Base-by-base conservation (phyloP, 1,284 basidiomycete genomes). In the Sporisorium exsertum region DNA sequence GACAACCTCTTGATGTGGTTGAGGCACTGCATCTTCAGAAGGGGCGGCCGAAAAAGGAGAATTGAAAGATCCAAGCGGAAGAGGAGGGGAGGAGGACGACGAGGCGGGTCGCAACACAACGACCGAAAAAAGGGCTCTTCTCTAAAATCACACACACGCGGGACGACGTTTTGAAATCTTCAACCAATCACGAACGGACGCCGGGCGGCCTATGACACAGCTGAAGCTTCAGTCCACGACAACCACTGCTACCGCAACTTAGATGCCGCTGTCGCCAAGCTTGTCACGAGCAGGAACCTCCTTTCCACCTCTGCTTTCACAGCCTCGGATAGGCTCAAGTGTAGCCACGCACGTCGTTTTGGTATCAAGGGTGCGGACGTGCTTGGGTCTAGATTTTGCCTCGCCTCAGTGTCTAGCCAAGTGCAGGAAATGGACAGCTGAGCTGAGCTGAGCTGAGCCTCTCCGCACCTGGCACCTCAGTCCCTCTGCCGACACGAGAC, bases 131-230 rank as follows among this genome's bases (percentile, higher is more conserved):
- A 27, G 15, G 24, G 24, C 26, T 27, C 42, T 35, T 58, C 32
- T 58, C 56, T 58, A 20, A 22, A 35, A 47, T 58, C 45, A 47
- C 56, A 58, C n/a, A 16, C 27, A 37, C 40, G 53, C 27, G 53
- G 29, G 53, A 55, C 53, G 53, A 55, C 27, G 42, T 5, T 9
- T 37, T 52, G 15, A 24, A 52, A 52, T 37, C 32, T 43, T 32
- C 5, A 20, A 15, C 12, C 26, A 55, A n/a, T 33, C n/a, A n/a
- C n/a, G n/a, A n/a, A n/a, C n/a, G 49, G 8, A n/a, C 16, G 29
- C 49, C 29, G 49, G 18, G 26, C 49, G n/a, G 27, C n/a, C 16
- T 9, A 2, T 33, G n/a, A 29, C 49, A 32, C 29, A 29, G 9
- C 16, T 27, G 24, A 16, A 26, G 45, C 45, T 10, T 22, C 22